Conservation (phyloP, 495 filamentous ascomycete species). For the Choiromyces venosus region DNA sequence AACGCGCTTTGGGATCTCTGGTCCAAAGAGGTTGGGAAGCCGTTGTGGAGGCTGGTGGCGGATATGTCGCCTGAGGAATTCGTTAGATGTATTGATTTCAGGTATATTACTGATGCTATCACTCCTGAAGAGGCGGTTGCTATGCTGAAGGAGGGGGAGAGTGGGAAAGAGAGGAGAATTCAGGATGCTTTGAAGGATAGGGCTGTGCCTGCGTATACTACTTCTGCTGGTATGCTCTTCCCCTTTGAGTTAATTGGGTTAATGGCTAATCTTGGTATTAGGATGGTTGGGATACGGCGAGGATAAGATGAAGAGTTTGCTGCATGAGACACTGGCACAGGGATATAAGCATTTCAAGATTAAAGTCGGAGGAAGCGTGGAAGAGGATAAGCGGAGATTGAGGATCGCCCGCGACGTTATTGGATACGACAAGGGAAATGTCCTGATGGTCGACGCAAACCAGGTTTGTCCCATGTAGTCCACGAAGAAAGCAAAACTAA, state of each 20-base stretch:
- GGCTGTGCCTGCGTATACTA: constrained; percentile 88
- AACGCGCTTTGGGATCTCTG: constrained; percentile 95
- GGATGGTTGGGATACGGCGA: constrained; percentile 89
- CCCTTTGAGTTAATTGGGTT: neutral
- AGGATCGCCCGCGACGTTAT: constrained; percentile 73
- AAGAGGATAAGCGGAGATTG: constrained; percentile 63
- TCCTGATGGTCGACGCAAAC: constrained; percentile 93
- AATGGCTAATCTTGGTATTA: neutral
- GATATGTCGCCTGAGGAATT: constrained; percentile 86
- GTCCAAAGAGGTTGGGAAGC: constrained; percentile 79
- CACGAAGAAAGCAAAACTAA: constrained; percentile 39
- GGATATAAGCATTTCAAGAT: constrained; percentile 89
- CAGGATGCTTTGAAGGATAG: constrained; percentile 61
- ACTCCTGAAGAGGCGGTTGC: constrained; percentile 75
- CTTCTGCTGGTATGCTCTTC: constrained; percentile 55
- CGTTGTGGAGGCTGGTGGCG: constrained; percentile 82
- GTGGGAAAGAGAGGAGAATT: constrained; percentile 61
- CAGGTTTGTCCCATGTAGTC: constrained; percentile 46
- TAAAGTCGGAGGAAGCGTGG: constrained; percentile 72
- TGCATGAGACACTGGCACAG: constrained; percentile 64
- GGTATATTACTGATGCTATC: constrained; percentile 89
- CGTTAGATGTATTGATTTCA: constrained; percentile 82
- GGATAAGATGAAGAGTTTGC: constrained; percentile 69
- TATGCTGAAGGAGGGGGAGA: constrained; percentile 59
- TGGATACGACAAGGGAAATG: constrained; percentile 78